Base-by-base conservation (phyloP, 352 stramenopile genomes). In the Aphanomyces cochlioides region DNA sequence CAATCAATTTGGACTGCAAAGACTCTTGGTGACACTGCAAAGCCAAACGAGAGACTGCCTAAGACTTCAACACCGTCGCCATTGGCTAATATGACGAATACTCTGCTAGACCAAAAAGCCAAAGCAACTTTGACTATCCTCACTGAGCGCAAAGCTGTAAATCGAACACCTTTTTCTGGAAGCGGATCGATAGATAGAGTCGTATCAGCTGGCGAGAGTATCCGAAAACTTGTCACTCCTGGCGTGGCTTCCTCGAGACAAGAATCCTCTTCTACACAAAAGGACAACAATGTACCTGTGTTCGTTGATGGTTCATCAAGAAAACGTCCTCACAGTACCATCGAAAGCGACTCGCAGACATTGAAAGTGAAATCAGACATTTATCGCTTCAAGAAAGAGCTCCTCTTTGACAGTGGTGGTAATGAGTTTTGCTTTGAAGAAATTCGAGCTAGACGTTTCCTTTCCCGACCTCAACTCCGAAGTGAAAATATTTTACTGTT, bases 341-440 rank as follows among this genome's bases (percentile, higher is more conserved):
- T 41, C n/a, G 13, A 61, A 40, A 37, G 39, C 54, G 43, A 61
- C 13, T 13, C 10, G 10, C 54, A 39, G 7, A n/a, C 2, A 21
- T n/a, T 38, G 13, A 10, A 58, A n/a, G n/a, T 28, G 17, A 66
- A 66, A 28, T 41, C 28, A 13, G 58, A 66, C 58, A 39, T 67
- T 28, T 50, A 57, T 41, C 59, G 59, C 19, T 48, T 67, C 28
- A 56, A 56, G 41, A 28, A 56, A 6, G 21, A 50, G 17, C 39
- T 40, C 36, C 39, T 67, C 3, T 19, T 15, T 13, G 47, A 60
- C 17, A n/a, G 34, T 21, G 34, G 4, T 13, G 84, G 83, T 1
- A 80, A 87, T 48, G 61, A 78, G 7, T 56, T 92, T 50, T 92
- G 78, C 38, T 95, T 95, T 34, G 87, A 95, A 83, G 87, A 95